Conservation (phyloP, 345 rosid species). For the Hevea brasiliensis region DNA sequence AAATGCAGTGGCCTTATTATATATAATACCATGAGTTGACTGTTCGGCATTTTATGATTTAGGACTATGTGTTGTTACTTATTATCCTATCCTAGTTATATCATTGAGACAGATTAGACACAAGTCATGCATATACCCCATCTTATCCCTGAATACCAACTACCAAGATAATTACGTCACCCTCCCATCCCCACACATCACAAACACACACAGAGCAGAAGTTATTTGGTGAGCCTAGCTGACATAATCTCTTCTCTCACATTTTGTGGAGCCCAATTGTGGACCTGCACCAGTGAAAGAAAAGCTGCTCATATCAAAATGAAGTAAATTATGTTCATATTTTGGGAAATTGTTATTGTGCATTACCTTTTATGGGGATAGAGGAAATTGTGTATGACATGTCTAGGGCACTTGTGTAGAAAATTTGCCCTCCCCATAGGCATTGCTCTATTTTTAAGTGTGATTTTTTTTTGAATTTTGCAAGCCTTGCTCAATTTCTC, state of each 20-base stretch:
- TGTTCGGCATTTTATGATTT: background rate
- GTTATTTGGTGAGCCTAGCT: background rate
- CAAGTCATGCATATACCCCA: background rate
- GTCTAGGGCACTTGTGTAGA: background rate
- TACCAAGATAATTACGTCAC: background rate
- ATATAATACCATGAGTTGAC: background rate
- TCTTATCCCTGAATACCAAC: background rate
- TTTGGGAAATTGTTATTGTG: background rate
- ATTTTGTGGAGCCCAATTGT: background rate
- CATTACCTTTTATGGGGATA: background rate
- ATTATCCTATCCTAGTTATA: background rate
- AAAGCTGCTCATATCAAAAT: background rate
- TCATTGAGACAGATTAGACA: background rate
- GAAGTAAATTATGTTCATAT: background rate
- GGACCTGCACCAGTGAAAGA: background rate
- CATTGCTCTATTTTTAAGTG: conserved; percentile 7
- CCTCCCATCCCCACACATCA: too few relatives aligned
- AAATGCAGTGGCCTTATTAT: background rate
- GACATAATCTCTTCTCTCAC: background rate
- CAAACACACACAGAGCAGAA: background rate
- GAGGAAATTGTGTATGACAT: background rate
- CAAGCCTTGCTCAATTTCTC: background rate
- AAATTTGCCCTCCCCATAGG: background rate
- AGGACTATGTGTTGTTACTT: background rate
- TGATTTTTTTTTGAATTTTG: background rate